Evolutionary conservation across 2,329 filamentous ascomycete species (phyloP).

Genomic region (Byssoonygena ceratinophila): DNA sequence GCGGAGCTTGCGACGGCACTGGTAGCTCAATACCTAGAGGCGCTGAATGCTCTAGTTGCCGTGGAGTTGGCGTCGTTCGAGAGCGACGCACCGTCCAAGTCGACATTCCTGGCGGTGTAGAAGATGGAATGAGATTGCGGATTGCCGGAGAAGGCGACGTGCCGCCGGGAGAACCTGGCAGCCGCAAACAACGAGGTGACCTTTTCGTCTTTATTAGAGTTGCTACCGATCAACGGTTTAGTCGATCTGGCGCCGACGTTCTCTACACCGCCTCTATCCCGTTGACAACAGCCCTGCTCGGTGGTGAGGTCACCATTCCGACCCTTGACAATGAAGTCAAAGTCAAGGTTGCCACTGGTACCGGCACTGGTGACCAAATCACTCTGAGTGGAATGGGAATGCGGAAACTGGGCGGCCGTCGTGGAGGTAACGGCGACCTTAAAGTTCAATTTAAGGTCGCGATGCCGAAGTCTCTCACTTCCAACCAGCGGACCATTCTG

Average conservation of each 20-base stretch:
- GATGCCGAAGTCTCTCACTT: conserved; percentile 88
- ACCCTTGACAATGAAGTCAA: conserved; percentile 85
- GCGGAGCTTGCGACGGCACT: conserved; percentile 66
- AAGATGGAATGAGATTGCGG: conserved; percentile 87
- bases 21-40: conserved; percentile 67
- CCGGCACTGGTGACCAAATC: conserved; percentile 82
- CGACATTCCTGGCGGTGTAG: conserved; percentile 89
- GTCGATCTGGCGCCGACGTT: conserved; percentile 75
- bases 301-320: conserved; percentile 79
- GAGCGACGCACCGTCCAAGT: conserved; percentile 75
- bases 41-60: conserved; percentile 68
- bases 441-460: conserved; percentile 87
- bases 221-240: conserved; percentile 81
- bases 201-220: conserved; percentile 86
- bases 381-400: conserved; percentile 87
- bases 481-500: conserved; percentile 82
- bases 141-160: conserved; percentile 81
- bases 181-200: conserved; percentile 65
- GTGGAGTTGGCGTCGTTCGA: conserved; percentile 71
- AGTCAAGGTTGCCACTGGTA: conserved; percentile 83
- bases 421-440: conserved; percentile 60
- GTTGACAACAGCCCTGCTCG: conserved; percentile 82
- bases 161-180: conserved; percentile 54
- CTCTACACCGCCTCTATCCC: conserved; percentile 86
- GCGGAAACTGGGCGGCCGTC: conserved; percentile 65